Conservation (phyloP, 1,139 yeast genomes). For the Debaryomyces coudertii region DNA sequence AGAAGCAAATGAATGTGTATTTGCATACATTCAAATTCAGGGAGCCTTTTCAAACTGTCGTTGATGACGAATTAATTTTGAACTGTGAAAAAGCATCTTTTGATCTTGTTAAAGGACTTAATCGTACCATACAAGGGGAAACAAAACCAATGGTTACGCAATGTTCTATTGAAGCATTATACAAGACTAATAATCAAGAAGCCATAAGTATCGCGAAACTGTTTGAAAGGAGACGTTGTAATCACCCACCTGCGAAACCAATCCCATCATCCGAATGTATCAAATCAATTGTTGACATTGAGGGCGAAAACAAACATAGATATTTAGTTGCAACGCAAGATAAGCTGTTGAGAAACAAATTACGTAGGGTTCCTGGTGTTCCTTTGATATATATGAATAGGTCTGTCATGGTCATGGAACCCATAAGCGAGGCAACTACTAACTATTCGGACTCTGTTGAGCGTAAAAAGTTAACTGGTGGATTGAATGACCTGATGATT, state of each 20-base stretch:
- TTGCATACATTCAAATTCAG: conserved; percentile 87
- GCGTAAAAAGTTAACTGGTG: conserved; percentile 66
- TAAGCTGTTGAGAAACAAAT: conserved; percentile 61
- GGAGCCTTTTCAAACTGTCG: conserved; percentile 87
- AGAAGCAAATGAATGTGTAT: conserved; percentile 87
- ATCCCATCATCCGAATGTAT: conserved; percentile 77
- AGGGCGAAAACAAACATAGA: conserved; percentile 84
- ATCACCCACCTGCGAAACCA: conserved; percentile 63
- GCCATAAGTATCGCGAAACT: conserved; percentile 80
- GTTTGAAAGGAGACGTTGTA: conserved; percentile 74
- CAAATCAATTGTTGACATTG: conserved; percentile 64
- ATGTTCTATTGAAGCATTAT: conserved; percentile 88
- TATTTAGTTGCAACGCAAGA: conserved; percentile 88
- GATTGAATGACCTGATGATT: conserved; percentile 62
- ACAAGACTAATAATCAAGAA: conserved; percentile 65
- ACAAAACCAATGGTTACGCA: conserved; percentile 95
- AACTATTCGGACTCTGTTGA: conserved; percentile 60
- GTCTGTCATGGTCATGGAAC: conserved; percentile 96
- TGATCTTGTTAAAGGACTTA: conserved; percentile 76
- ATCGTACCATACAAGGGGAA: conserved; percentile 81
- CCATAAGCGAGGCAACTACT: conserved; percentile 74
- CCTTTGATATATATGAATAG: conserved; percentile 87
- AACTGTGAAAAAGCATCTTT: conserved; percentile 68
- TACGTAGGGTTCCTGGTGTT: conserved; percentile 83
- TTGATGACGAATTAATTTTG: conserved; percentile 77